Evolutionary conservation across 768 basidiomycete species (phyloP).

Genomic region (Cantharellus anzutake): DNA sequence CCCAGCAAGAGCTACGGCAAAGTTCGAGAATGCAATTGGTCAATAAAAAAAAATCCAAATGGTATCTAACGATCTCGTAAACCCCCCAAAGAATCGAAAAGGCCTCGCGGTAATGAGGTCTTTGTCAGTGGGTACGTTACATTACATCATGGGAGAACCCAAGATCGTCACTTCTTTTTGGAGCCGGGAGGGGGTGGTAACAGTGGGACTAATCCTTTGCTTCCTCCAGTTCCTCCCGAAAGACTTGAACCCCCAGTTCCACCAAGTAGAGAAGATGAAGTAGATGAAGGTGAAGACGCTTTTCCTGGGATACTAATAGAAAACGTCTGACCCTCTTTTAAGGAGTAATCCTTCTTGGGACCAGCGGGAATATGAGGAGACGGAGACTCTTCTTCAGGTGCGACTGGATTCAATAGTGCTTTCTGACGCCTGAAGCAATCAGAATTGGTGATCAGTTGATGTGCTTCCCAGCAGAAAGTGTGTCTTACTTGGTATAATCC

Average conservation of each 20-base stretch:
- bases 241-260: conserved; percentile 15
- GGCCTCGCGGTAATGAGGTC: background rate
- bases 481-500: conserved; percentile 58
- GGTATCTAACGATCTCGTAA: background rate
- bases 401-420: conserved; percentile 38
- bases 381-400: conserved; percentile 23
- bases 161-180: background rate
- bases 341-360: conserved; percentile 81
- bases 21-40: background rate
- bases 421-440: conserved; percentile 17
- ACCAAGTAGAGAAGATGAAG: background rate
- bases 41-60: background rate
- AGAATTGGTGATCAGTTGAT: background rate
- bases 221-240: conserved; percentile 17
- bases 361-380: conserved; percentile 58
- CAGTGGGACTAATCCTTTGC: conserved; percentile 34
- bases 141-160: too few species aligned
- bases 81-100: background rate
- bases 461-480: background rate
- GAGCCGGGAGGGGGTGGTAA: conserved; percentile 68
- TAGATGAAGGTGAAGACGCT: conserved; percentile 4
- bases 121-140: background rate
- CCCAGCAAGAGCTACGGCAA: too few species aligned
- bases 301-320: conserved; percentile 71
- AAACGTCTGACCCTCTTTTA: conserved; percentile 92